These are phyloP conservation scores for Ceratobasidium sp. DNA, from an alignment of 1,284 basidiomycete species.

Conservation along the genomic window DNA sequence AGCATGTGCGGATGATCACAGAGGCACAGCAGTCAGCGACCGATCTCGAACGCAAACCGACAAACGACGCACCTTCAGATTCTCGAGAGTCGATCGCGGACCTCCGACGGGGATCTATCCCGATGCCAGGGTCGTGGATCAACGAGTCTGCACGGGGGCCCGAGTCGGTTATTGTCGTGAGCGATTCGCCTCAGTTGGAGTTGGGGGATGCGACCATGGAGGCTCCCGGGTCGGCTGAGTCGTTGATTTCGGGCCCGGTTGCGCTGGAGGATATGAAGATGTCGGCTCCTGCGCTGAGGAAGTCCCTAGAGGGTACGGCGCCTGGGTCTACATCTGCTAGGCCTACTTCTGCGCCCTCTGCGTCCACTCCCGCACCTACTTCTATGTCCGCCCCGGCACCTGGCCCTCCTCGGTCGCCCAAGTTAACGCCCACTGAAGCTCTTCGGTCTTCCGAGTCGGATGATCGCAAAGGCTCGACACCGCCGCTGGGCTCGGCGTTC, in stretches of 20 bases:
- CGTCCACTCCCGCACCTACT: neutral
- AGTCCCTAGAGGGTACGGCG: neutral
- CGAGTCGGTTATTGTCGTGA: conserved; percentile 27
- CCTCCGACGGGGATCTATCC: conserved; percentile 1
- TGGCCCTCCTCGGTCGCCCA: neutral
- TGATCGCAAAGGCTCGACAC: conserved; percentile 1
- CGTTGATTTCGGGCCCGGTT: conserved; percentile 13
- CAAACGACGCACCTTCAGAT: neutral
- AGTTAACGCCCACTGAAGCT: neutral
- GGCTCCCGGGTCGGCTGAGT: conserved; percentile 2
- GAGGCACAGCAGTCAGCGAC: neutral
- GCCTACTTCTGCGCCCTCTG: too few species aligned
- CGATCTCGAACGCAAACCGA: too few species aligned
- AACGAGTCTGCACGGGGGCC: neutral
- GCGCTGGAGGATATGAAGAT: neutral
- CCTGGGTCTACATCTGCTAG: neutral
- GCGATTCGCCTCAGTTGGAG: conserved; percentile 32
- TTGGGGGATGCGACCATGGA: conserved; percentile 10
- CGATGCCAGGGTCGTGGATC: conserved; percentile 13
- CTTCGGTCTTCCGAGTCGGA: neutral
- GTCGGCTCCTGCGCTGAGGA: neutral
- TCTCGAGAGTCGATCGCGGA: neutral
- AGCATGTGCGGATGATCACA: conserved; percentile 17
- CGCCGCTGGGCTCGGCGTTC: neutral
- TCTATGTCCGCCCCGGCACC: neutral